phyloP scores from a whole-genome alignment of 2,329 filamentous ascomycete genomes.

The Ilyonectria mors-panacis region DNA sequence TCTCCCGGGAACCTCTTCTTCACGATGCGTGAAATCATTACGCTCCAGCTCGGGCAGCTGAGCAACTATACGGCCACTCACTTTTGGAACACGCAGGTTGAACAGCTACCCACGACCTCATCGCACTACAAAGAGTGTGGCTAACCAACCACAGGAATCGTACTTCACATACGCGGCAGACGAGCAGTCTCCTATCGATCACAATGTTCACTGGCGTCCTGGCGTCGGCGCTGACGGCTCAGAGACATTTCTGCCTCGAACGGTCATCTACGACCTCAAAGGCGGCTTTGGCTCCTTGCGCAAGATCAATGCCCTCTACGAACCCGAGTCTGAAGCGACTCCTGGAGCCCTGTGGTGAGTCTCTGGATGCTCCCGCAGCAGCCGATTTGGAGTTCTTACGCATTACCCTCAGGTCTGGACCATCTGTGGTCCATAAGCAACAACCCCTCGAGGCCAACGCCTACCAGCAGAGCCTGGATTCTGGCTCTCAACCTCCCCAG shows the following conservation, averaged over 20 bases:
- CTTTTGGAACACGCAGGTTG: constrained; percentile 95
- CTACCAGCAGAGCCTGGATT: constrained; percentile 86
- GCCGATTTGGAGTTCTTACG: background rate
- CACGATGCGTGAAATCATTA: constrained; percentile 93
- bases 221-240: constrained; percentile 86
- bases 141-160: constrained; percentile 77
- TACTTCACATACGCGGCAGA: constrained; percentile 89
- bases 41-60: constrained; percentile 91
- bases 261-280: constrained; percentile 95
- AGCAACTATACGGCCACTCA: constrained; percentile 96
- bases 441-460: constrained; percentile 76
- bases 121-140: background rate
- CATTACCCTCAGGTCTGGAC: constrained; percentile 71
- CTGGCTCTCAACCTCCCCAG: constrained; percentile 75
- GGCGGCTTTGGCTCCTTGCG: constrained; percentile 90
- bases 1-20: background rate
- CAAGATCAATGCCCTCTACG: constrained; percentile 91
- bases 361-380: no score
- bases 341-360: constrained; percentile 54
- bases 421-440: constrained; percentile 78
- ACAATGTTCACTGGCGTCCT: constrained; percentile 86
- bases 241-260: constrained; percentile 93
- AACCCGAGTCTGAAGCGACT: constrained; percentile 60
- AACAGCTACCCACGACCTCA: no score
- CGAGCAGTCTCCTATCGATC: constrained; percentile 54